Percentiles rank a stretch among this genome's conserved stretches.
These are phyloP conservation scores for Ophiostoma tasmaniense DNA, from an alignment of 2,329 filamentous ascomycete species.

Conservation along the genomic window DNA sequence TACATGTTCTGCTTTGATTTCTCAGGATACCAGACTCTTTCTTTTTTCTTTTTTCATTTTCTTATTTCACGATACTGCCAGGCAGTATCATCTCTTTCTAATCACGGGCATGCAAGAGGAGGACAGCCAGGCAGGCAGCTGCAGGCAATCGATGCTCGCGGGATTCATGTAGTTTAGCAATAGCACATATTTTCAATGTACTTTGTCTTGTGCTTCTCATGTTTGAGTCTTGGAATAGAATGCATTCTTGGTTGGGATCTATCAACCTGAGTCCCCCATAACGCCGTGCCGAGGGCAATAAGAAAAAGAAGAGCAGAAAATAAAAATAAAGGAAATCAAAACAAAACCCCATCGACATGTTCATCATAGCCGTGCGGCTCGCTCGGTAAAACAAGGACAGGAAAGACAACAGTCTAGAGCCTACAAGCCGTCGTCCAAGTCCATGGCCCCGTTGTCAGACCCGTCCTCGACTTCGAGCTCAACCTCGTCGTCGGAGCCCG, in stretches of 20 bases:
- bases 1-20: slow-evolving; percentile 14
- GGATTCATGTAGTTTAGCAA: slow-evolving; percentile 27
- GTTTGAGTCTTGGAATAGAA: neutral
- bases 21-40: slow-evolving; percentile 18
- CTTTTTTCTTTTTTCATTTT: neutral
- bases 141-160: neutral
- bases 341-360: neutral
- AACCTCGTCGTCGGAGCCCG: neutral
- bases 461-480: slow-evolving; percentile 31
- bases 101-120: neutral
- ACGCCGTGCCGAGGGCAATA: neutral
- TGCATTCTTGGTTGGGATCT: neutral
- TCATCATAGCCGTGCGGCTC: neutral
- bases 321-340: neutral
- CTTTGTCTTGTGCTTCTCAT: neutral
- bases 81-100: neutral
- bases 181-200: neutral
- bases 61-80: neutral
- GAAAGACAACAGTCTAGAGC: no score
- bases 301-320: neutral
- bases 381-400: neutral
- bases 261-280: neutral
- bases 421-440: slow-evolving; percentile 35
- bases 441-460: slow-evolving; percentile 34
- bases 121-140: neutral